phyloP scores from a whole-genome alignment of 1,284 basidiomycete species.

The Heterobasidion annosum region DNA sequence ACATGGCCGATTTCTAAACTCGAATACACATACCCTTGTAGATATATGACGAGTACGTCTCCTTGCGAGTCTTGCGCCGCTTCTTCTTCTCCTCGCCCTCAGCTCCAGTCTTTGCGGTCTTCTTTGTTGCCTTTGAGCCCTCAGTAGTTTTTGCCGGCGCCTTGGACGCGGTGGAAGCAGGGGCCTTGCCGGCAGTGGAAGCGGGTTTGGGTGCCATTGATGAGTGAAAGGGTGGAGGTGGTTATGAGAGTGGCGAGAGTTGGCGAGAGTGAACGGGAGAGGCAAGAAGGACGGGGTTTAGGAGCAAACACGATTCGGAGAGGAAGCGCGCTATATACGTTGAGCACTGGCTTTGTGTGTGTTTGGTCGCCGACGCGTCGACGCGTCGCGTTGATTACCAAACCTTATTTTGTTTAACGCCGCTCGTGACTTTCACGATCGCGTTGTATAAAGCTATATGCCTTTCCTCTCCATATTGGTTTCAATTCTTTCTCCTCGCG shows the following conservation, averaged over 20 bases:
- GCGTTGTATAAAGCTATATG: constrained; percentile 12
- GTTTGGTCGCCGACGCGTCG: constrained; percentile 11
- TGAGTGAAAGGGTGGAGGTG: constrained; percentile 1
- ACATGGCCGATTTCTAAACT: background rate
- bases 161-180: constrained; percentile 45
- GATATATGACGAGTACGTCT: constrained; percentile 65
- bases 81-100: constrained; percentile 50
- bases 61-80: constrained; percentile 51
- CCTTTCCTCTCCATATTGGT: constrained; percentile 4
- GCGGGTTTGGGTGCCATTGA: constrained; percentile 28
- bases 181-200: constrained; percentile 40
- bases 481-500: constrained; percentile 6
- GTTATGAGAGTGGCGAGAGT: constrained; percentile 4
- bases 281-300: constrained; percentile 1
- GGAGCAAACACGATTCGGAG: constrained; percentile 3
- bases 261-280: background rate
- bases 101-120: constrained; percentile 33
- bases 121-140: constrained; percentile 38
- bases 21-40: constrained; percentile 44
- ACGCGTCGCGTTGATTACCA: constrained; percentile 23
- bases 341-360: constrained; percentile 11
- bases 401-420: constrained; percentile 21
- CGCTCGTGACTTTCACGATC: constrained; percentile 13
- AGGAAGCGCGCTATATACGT: constrained; percentile 17
- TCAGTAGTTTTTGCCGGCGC: constrained; percentile 37